Evolutionary conservation across 139 green algal genomes (phyloP), one percentile per base, ranked within the genome.

Genomic region (Limnomonas spitsbergensis): DNA sequence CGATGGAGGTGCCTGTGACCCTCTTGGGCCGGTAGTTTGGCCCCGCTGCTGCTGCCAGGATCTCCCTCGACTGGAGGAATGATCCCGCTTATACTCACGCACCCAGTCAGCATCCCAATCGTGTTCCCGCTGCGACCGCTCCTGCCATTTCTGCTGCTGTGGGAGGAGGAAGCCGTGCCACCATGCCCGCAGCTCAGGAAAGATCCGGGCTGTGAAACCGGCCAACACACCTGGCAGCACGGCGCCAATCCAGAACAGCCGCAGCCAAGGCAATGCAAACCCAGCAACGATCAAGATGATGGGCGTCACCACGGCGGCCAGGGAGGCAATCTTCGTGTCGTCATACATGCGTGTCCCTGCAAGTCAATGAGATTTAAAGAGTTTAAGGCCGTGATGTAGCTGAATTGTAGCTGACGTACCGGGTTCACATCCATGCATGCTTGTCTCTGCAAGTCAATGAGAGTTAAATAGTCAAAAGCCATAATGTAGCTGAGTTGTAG

Each of bases 241-340:
- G 24, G 56, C 6, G 24, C 56, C 56, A 27, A 69, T 69, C 56
- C 56, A 69, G 56, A 69, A 69, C 14, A 69, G 56, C 4, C 56
- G 56, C 14, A 27, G 31, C 56, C 56, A 69, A 4, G 56, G 56
- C 56, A 69, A 37, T 4, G 14, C 56, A 9, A 69, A 37, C 20
- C 56, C 56, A 14, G 34, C 20, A 4, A 69, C 20, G 20, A 69
- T 14, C 6, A 69, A 27, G 20, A 69, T 4, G 20, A 69, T 27
- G 31, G 56, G 56, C 4, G 56, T 35, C 4, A 27, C 56, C 31
- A 27, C 56, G 24, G 56, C 56, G 4, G 56, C 56, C 31, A 69
- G 7, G 56, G 26, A 6, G 56, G 20, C 56, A 4, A 69, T 27
- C 56, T 69, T 69, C 4, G n/a, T 4, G 14, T 27, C 56, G 56